A percentile compares a stretch with the other conserved stretches of the same genome.
Conservation (phyloP, 345 rosid genomes). For the Mallotus nudiflorus region DNA sequence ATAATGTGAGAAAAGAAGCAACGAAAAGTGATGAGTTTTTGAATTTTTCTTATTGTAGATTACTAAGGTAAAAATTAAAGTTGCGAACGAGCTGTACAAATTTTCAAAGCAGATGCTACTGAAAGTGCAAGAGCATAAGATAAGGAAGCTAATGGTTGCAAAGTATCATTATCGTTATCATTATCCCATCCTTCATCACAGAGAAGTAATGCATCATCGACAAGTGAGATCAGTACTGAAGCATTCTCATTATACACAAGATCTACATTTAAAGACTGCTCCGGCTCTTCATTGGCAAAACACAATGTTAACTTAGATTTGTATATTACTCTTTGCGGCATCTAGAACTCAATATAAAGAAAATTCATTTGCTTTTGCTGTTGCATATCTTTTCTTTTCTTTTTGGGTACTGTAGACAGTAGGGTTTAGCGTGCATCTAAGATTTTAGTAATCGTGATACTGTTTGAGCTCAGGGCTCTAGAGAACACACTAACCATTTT, state of each 20-base stretch:
- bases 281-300: constrained; percentile 34
- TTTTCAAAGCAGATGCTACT: neutral
- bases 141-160: constrained; percentile 30
- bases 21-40: no score
- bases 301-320: constrained; percentile 56
- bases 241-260: constrained; percentile 50
- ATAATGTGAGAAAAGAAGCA: no score
- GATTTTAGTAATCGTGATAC: no score
- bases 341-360: neutral
- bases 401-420: no score
- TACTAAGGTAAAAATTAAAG: constrained; percentile 27
- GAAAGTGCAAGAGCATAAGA: constrained; percentile 5
- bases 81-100: neutral
- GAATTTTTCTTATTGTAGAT: constrained; percentile 22
- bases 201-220: constrained; percentile 48
- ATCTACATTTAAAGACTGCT: constrained; percentile 42
- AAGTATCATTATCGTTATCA: constrained; percentile 57
- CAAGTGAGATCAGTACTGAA: constrained; percentile 75
- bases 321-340: constrained; percentile 73
- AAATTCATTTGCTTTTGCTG: neutral
- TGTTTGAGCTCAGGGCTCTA: no score
- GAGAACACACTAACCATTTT: no score
- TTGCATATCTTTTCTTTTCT: neutral
- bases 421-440: no score
- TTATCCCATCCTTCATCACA: constrained; percentile 41